Conservation (phyloP, 2,329 filamentous ascomycete species). For the Aspergillus pseudonomiae region DNA sequence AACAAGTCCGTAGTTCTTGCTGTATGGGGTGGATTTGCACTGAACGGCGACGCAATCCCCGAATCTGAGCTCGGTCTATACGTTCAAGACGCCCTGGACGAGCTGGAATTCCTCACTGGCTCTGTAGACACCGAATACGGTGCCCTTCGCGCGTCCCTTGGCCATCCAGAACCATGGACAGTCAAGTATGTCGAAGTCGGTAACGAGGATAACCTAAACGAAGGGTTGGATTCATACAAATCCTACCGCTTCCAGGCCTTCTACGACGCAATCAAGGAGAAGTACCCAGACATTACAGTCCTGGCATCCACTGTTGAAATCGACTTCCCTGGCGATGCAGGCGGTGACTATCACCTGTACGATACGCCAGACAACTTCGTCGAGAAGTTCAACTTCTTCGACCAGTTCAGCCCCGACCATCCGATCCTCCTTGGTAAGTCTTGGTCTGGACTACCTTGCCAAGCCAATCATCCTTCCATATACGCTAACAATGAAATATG, state of each 20-base stretch:
- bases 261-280: constrained; percentile 59
- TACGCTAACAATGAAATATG: background rate
- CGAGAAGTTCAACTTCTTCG: constrained; percentile 55
- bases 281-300: constrained; percentile 59
- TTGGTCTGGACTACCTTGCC: background rate
- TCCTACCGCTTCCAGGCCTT: constrained; percentile 62
- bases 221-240: constrained; percentile 54
- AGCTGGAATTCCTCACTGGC: constrained; percentile 35
- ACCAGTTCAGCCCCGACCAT: constrained; percentile 43
- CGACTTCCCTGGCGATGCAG: constrained; percentile 27
- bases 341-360: constrained; percentile 54
- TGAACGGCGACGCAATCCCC: constrained; percentile 37
- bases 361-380: constrained; percentile 56
- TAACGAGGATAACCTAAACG: constrained; percentile 67
- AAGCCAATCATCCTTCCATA: background rate
- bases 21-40: constrained; percentile 49
- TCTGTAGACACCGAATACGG: constrained; percentile 35
- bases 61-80: constrained; percentile 40
- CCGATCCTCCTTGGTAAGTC: constrained; percentile 30
- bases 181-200: constrained; percentile 67
- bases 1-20: constrained; percentile 35
- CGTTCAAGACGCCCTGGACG: constrained; percentile 40
- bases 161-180: constrained; percentile 63
- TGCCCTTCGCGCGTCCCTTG: constrained; percentile 59
- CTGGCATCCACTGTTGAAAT: constrained; percentile 38